A percentile compares a stretch with the other conserved stretches of the same genome.
These are phyloP conservation scores for Penicillium lividum DNA, from an alignment of 495 filamentous ascomycete genomes.

Conservation along the genomic window DNA sequence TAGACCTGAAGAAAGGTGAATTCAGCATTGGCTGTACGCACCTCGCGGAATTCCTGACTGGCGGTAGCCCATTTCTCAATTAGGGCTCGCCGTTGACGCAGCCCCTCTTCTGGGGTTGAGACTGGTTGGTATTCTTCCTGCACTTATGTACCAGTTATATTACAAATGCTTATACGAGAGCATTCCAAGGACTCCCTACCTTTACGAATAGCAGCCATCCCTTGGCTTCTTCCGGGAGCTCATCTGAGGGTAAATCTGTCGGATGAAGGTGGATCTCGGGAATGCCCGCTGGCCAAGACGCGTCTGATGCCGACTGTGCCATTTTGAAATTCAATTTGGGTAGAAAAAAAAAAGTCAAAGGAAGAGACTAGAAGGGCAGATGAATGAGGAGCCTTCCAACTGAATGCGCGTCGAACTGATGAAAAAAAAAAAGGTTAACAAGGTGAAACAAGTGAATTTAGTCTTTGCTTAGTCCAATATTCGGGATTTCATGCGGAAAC, in stretches of 20 bases:
- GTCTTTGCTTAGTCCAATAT: not conserved
- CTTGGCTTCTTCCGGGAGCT: conserved; percentile 18
- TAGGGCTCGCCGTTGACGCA: conserved; percentile 18
- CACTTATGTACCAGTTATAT: not conserved
- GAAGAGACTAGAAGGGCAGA: not conserved
- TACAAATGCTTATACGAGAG: conserved; percentile 1
- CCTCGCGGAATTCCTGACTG: conserved; percentile 22
- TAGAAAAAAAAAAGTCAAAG: not conserved
- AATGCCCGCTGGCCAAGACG: conserved; percentile 17
- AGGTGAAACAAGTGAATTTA: not conserved
- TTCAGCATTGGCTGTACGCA: conserved; percentile 12
- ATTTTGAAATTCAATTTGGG: conserved; percentile 2
- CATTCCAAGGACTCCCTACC: conserved; percentile 8
- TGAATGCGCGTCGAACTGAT: not conserved
- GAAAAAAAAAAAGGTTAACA: not conserved
- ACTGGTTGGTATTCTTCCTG: conserved; percentile 17
- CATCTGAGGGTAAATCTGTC: conserved; percentile 11
- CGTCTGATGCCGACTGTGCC: conserved; percentile 8
- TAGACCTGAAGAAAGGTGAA: not conserved
- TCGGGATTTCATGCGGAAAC: too few species aligned
- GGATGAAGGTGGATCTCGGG: conserved; percentile 18
- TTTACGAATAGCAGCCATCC: conserved; percentile 21
- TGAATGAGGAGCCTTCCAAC: not conserved
- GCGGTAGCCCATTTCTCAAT: conserved; percentile 20
- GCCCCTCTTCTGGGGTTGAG: conserved; percentile 15